phyloP scores from a whole-genome alignment of 306 rosid species.

The Biancaea sappan region DNA sequence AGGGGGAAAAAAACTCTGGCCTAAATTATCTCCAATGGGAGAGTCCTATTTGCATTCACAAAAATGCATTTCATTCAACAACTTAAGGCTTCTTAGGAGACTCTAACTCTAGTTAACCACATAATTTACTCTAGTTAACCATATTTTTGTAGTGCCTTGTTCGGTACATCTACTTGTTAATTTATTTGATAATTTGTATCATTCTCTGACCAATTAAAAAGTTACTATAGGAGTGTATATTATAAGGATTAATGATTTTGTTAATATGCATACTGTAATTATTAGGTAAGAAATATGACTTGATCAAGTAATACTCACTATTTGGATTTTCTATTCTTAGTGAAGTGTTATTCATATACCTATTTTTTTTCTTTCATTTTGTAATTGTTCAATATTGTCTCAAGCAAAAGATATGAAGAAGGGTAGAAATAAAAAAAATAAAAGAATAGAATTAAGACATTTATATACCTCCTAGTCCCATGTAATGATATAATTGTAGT shows the following conservation, averaged over 20 bases:
- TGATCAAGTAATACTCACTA: too few relatives aligned
- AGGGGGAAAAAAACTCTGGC: background rate
- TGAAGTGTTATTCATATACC: too few relatives aligned
- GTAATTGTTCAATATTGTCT: slow-evolving; percentile 20
- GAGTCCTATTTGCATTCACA: background rate
- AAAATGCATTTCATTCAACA: background rate
- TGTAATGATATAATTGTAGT: background rate
- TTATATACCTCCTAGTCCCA: background rate
- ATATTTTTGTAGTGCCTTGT: too few relatives aligned
- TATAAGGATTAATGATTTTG: too few relatives aligned
- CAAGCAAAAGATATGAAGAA: slow-evolving; percentile 6
- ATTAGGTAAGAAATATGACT: too few relatives aligned
- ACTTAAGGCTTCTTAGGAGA: background rate
- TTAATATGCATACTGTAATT: too few relatives aligned
- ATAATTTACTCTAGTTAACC: background rate
- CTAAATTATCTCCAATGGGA: background rate
- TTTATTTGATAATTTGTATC: too few relatives aligned
- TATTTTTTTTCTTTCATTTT: background rate
- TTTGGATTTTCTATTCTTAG: too few relatives aligned
- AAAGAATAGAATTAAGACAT: background rate
- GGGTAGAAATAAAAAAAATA: background rate
- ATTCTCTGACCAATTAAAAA: too few relatives aligned
- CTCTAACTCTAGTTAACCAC: background rate
- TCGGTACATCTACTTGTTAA: too few relatives aligned
- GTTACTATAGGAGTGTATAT: too few relatives aligned